Base-by-base conservation (phyloP, 768 basidiomycete species). In the Collybia sp. region DNA sequence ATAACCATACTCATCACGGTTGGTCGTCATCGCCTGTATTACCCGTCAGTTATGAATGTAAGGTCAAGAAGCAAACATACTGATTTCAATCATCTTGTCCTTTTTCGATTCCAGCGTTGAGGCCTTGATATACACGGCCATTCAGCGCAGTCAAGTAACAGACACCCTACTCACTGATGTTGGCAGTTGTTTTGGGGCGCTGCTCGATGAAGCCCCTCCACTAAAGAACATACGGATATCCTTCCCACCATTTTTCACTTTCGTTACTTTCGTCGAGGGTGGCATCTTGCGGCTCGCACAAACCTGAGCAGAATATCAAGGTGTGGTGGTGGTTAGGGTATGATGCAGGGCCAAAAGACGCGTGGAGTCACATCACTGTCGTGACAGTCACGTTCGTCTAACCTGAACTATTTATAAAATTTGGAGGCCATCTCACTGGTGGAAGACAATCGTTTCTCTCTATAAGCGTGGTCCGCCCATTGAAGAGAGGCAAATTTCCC, bases 211-310 rank as follows among this genome's bases (percentile, higher is more conserved):
- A 0, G 54, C 31, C 37, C 39, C 46, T 11, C 58, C 60, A n/a
- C 62, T 59, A 41, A 73, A 73, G 53, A 73, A 73, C 32, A 65
- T 52, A 12, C 71, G 55, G 3, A 73, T 63, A 46, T 71, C 70
- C 42, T 64, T 68, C 12, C 67, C 69, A 1, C 51, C 55, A 5
- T 53, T 19, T 39, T 67, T 65, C 18, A 51, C 44, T 47, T 63
- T 59, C 3, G 58, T 42, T 12, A 54, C 53, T 45, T 60, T 63
- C 25, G 58, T 50, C 10, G 56, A 18, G 9, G 53, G 52, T 18
- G 53, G 45, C 60, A 58, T 55, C 13, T n/a, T n/a, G n/a, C n/a
- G n/a, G n/a, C n/a, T 25, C 25, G 25, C 25, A 25, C 8, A 25
- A 25, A 25, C 25, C 8, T 25, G 25, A 25, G 25, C 8, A 25